Evolutionary conservation across 257 asterid species (phyloP).

Genomic region (Solanum chmielewskii): DNA sequence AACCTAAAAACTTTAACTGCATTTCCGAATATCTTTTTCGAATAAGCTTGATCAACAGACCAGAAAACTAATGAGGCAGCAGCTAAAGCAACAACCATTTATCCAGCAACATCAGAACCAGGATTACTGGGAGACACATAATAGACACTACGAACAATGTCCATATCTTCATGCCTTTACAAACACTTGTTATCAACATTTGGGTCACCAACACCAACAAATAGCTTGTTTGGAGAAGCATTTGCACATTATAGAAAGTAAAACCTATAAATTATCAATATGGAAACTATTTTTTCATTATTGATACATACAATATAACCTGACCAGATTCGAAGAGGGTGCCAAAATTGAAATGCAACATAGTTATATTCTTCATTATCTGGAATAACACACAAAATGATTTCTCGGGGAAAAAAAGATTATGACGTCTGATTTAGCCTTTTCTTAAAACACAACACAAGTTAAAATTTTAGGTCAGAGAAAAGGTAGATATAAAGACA

Average conservation of each 20-base stretch:
- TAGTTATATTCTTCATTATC: no score
- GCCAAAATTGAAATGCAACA: no score
- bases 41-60: conserved; percentile 32
- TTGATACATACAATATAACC: no score
- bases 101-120: conserved; percentile 84
- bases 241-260: background rate
- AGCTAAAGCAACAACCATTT: conserved; percentile 83
- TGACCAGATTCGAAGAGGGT: no score
- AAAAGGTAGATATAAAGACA: no score
- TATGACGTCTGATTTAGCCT: no score
- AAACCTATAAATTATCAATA: no score
- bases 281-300: no score
- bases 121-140: conserved; percentile 56
- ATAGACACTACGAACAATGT: conserved; percentile 45
- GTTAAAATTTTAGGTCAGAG: no score
- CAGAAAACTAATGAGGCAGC: conserved; percentile 74
- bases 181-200: conserved; percentile 63
- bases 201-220: conserved; percentile 83
- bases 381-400: no score
- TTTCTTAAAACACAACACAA: no score
- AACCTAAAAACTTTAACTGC: conserved; percentile 54
- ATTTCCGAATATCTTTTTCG: conserved; percentile 32
- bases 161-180: conserved; percentile 93
- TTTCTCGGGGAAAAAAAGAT: no score
- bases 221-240: conserved; percentile 36